phyloP scores from a whole-genome alignment of 2,329 filamentous ascomycete species.

The Penicillium nordicum region DNA sequence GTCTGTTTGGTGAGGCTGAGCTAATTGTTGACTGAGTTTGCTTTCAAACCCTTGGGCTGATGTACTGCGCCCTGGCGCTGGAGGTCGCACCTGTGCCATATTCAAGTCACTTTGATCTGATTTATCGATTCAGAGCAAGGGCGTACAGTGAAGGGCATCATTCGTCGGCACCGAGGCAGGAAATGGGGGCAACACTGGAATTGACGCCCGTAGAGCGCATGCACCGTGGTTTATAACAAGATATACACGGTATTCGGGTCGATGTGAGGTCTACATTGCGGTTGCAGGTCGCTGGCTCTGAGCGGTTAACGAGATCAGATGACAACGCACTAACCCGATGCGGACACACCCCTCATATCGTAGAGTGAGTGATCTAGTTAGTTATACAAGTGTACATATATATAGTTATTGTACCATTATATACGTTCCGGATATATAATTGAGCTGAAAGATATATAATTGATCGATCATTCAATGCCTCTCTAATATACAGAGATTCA shows the following conservation, averaged over 20 bases:
- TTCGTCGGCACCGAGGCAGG: not conserved
- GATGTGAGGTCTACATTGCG: not conserved
- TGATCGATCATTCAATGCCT: not conserved
- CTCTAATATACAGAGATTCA: not conserved
- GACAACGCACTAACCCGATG: constrained; percentile 6
- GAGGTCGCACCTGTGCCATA: constrained; percentile 22
- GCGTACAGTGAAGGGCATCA: constrained; percentile 3
- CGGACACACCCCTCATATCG: not conserved
- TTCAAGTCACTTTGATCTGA: constrained; percentile 9
- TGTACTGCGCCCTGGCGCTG: constrained; percentile 21
- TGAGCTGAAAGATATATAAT: not conserved
- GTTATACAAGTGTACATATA: not conserved
- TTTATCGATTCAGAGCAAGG: constrained; percentile 4
- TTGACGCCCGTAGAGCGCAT: not conserved
- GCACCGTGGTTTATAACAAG: not conserved
- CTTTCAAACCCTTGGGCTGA: constrained; percentile 31
- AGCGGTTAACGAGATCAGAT: constrained; percentile 12
- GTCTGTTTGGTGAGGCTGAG: constrained; percentile 22
- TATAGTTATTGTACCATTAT: not conserved
- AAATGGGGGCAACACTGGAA: not conserved
- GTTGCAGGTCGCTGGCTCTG: constrained; percentile 1
- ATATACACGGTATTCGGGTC: not conserved
- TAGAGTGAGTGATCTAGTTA: too few species aligned
- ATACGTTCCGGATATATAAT: not conserved
- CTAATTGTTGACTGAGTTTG: constrained; percentile 38